Conservation (phyloP, 2,329 filamentous ascomycete genomes). For the Tolypocladium endophyticum region DNA sequence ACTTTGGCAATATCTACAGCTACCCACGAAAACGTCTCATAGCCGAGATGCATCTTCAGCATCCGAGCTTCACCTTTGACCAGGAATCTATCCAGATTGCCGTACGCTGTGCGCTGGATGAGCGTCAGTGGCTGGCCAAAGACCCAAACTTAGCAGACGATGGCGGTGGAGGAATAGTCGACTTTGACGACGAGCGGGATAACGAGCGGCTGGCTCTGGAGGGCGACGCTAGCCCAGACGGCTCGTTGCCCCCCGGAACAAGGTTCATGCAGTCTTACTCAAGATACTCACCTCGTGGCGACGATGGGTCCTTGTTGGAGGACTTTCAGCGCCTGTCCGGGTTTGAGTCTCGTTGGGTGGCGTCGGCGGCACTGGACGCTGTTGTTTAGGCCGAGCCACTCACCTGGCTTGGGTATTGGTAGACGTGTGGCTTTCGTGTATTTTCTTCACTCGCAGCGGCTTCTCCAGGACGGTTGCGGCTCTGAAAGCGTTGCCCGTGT, state of each 20-base stretch:
- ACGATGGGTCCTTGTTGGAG: slow-evolving; percentile 25
- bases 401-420: not conserved
- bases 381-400: not conserved
- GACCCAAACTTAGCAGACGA: slow-evolving; percentile 22
- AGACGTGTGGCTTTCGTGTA: not conserved
- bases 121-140: slow-evolving; percentile 22
- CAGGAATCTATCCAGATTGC: slow-evolving; percentile 33
- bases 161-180: slow-evolving; percentile 27
- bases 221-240: slow-evolving; percentile 26
- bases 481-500: not conserved
- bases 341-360: slow-evolving; percentile 8
- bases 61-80: slow-evolving; percentile 32
- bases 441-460: not conserved
- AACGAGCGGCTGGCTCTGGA: slow-evolving; percentile 16
- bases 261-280: slow-evolving; percentile 18
- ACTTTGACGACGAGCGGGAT: slow-evolving; percentile 28
- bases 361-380: slow-evolving; percentile 3
- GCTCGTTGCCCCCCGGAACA: slow-evolving; percentile 19
- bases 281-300: slow-evolving; percentile 27
- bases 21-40: slow-evolving; percentile 36
- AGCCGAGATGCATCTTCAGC: slow-evolving; percentile 25
- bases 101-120: slow-evolving; percentile 25
- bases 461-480: not conserved
- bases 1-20: slow-evolving; percentile 34
- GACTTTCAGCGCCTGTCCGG: slow-evolving; percentile 12